Base-by-base conservation (phyloP, 2,329 filamentous ascomycete species). In the Alternaria rosae region DNA sequence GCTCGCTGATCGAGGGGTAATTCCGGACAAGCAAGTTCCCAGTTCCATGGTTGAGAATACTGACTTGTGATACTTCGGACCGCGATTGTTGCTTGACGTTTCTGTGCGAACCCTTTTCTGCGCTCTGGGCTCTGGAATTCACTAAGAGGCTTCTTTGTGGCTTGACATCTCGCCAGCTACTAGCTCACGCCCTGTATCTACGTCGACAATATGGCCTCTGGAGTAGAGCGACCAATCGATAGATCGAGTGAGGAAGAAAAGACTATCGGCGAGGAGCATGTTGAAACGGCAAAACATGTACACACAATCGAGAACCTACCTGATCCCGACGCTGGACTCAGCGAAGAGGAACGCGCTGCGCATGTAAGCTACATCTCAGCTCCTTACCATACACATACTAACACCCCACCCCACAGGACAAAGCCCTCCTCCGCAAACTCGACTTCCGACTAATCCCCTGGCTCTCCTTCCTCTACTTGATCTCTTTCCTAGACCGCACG, bases 391-490 rank as follows among this genome's bases (percentile, higher is more conserved):
- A 32, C 44, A 54, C 12, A 45, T 35, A 41, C 23, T 26, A 12
- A 20, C 11, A 53, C 47, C 17, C 5, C 25, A 8, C 51, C 59
- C 35, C 1, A 3, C 35, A 91, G 89, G 89, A 91, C 67, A 85
- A 84, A 62, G 86, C 85, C 69, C 80, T 91, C 2, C 72, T 91
- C 10, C 84, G 88, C 73, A 90, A 87, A 74, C 81, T 91, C 20
- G 89, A 91, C 70, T 68, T 85, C 21, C 82, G 82, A 56, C 80
- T 90, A 2, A 88, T 90, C 44, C 89, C 88, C 38, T 90, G 87
- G 84, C 86, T 92, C 12, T 90, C 88, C 60, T 82, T 92, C 50
- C 84, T 93, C 32, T 93, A 93, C 71, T 84, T 94, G 2, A 84
- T 92, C 54, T 90, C 89, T 62, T 93, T 93, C 76, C 84, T 93